Base-by-base conservation (phyloP, 2,329 filamentous ascomycete genomes). In the Aspergillus sp. region DNA sequence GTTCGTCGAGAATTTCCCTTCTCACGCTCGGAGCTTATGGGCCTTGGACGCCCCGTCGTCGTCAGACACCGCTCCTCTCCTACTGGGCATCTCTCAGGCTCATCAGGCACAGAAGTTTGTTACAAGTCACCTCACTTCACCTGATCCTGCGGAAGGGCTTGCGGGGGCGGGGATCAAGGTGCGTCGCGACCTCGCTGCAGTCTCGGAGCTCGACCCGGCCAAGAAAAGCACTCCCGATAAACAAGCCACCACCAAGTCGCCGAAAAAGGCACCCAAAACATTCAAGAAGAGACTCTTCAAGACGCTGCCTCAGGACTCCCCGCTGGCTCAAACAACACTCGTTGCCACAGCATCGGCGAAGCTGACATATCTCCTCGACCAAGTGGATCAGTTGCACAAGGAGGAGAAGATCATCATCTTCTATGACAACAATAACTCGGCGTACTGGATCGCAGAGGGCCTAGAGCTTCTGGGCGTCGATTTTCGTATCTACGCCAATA, bases 351-450 rank as follows among this genome's bases (percentile, higher is more conserved):
- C 86, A 0, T 97, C 92, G 0, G 85, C 89, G 0, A 97, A 97
- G 70, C 78, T 97, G 2, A 92, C 88, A 2, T 96, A 97, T 64
- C 76, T 97, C 5, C 75, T 96, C 16, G 87, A 91, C 49, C 80
- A 83, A 29, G 85, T 97, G 11, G 70, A 86, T 4, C 76, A 81
- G 48, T 78, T 92, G 56, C 84, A 94, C 49, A 71, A 78, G 1
- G 73, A 81, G 0, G 91, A 96, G 64, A 96, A 97, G 70, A 94
- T 95, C 3, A 84, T 97, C 48, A 82, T 97, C 9, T 97, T 97
- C 69, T 97, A 96, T 68, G 91, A 96, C 55, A 88, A 88, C 29
- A 88, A 94, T 55, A 93, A 96, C 61, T 81, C 88, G 2, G 92
- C 91, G 1, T 96, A 84, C 70, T 96, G 95, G 72, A 82, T 97